phyloP scores from a whole-genome alignment of 805 yeast species.

The Debaryomyces castellii region DNA sequence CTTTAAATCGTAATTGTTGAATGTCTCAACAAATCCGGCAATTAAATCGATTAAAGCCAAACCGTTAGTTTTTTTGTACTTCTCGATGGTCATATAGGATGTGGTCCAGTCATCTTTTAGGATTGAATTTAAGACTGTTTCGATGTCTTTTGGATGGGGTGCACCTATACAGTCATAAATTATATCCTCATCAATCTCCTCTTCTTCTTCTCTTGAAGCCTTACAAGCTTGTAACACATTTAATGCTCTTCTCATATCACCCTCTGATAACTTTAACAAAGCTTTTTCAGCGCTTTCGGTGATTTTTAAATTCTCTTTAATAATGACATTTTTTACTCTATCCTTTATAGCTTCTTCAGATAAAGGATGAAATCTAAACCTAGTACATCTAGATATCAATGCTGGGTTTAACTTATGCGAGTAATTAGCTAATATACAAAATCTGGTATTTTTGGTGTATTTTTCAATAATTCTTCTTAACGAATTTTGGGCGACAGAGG shows the following conservation, averaged over 20 bases:
- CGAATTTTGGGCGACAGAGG: conserved; percentile 82
- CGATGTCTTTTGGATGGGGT: conserved; percentile 85
- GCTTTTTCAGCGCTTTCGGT: conserved; percentile 61
- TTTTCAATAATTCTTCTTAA: conserved; percentile 83
- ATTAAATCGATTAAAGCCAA: conserved; percentile 86
- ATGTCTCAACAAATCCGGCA: conserved; percentile 68
- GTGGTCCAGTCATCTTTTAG: conserved; percentile 88
- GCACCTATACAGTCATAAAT: conserved; percentile 95
- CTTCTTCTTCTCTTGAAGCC: conserved; percentile 56
- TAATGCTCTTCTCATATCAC: conserved; percentile 95
- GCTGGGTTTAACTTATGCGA: conserved; percentile 96
- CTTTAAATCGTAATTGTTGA: conserved; percentile 67
- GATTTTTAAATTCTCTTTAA: conserved; percentile 62
- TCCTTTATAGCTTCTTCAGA: conserved; percentile 63
- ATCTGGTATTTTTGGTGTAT: conserved; percentile 91
- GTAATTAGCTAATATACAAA: conserved; percentile 93
- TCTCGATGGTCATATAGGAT: conserved; percentile 63
- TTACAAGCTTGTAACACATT: conserved; percentile 93
- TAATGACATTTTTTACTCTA: conserved; percentile 67
- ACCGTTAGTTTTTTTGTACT: conserved; percentile 71
- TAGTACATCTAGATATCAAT: conserved; percentile 86
- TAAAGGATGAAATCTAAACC: conserved; percentile 90
- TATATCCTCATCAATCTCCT: conserved; percentile 64
- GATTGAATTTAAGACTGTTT: conserved; percentile 70
- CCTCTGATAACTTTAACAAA: conserved; percentile 71